Percentiles rank a stretch among this genome's conserved stretches.
phyloP scores from a whole-genome alignment of 352 stramenopile species.

The Phytophthora hybrid region DNA sequence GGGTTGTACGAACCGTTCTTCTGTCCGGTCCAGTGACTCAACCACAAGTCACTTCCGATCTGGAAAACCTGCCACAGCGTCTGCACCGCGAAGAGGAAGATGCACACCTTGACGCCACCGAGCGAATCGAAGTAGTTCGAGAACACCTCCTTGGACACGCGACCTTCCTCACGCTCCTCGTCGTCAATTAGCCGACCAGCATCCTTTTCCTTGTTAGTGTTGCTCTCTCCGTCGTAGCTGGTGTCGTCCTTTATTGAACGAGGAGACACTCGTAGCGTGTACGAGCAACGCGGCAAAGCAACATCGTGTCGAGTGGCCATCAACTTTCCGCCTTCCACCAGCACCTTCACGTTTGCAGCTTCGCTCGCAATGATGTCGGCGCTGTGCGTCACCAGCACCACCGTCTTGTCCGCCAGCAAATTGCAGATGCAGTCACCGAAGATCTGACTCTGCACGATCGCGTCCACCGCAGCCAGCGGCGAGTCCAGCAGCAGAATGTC shows the following conservation, averaged over 20 bases:
- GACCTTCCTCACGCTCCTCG: conserved; percentile 52
- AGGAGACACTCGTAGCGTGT: conserved; percentile 18
- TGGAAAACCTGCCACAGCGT: conserved; percentile 48
- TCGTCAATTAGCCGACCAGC: conserved; percentile 44
- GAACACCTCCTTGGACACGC: conserved; percentile 56
- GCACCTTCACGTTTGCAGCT: conserved; percentile 39
- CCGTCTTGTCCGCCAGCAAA: conserved; percentile 56
- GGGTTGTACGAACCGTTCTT: conserved; percentile 34
- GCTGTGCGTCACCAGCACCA: conserved; percentile 93
- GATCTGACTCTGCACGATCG: conserved; percentile 92
- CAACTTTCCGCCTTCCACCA: conserved; percentile 36
- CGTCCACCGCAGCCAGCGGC: conserved; percentile 92
- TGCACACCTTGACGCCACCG: conserved; percentile 40
- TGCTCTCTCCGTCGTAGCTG: conserved; percentile 11
- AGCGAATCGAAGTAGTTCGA: conserved; percentile 49
- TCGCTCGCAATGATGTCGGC: conserved; percentile 63
- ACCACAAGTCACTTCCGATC: conserved; percentile 45
- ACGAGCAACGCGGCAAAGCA: conserved; percentile 12
- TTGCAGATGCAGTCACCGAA: conserved; percentile 66
- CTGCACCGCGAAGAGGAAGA: conserved; percentile 33
- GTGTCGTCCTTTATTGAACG: conserved; percentile 1
- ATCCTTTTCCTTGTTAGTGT: conserved; percentile 8
- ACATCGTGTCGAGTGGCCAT: conserved; percentile 26
- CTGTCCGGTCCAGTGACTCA: conserved; percentile 49
- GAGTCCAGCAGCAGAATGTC: conserved; percentile 92